Evolutionary conservation across 2,329 filamentous ascomycete genomes (phyloP).

Genomic region (Pseudopyricularia cyperi): DNA sequence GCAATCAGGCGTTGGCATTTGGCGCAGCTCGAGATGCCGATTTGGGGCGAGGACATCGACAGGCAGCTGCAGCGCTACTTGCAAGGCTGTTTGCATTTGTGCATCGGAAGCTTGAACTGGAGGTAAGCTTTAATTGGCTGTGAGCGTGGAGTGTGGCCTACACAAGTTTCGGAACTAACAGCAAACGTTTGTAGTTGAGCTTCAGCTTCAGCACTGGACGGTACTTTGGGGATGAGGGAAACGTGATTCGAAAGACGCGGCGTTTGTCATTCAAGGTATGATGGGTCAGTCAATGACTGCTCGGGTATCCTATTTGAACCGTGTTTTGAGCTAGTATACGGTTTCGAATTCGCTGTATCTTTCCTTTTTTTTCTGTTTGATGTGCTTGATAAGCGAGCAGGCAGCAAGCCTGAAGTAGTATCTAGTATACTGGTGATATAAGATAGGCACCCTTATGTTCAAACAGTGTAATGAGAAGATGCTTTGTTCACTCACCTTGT

Average conservation of each 20-base stretch:
- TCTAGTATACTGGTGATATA: no score
- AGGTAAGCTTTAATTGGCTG: not conserved
- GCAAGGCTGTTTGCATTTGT: not conserved
- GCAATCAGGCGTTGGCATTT: not conserved
- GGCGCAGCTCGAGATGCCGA: not conserved
- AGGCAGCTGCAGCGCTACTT: not conserved
- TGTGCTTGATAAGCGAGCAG: no score
- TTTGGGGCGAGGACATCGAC: not conserved
- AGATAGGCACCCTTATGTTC: no score
- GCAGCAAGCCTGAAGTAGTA: no score
- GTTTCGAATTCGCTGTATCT: no score
- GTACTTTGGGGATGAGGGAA: not conserved
- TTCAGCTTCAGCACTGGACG: not conserved
- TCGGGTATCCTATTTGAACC: no score
- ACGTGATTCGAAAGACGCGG: not conserved
- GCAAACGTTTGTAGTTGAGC: not conserved
- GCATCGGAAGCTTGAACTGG: not conserved
- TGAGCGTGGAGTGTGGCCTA: not conserved
- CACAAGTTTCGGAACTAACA: not conserved
- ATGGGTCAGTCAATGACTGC: no score
- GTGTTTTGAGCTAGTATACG: no score
- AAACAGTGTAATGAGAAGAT: no score
- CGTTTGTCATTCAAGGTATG: not conserved
- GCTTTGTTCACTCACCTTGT: no score
- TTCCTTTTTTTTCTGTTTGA: no score